Evolutionary conservation across 2,329 filamentous ascomycete genomes (phyloP), one percentile per base, ranked within the genome.

Genomic region (Aureobasidium pullulans): DNA sequence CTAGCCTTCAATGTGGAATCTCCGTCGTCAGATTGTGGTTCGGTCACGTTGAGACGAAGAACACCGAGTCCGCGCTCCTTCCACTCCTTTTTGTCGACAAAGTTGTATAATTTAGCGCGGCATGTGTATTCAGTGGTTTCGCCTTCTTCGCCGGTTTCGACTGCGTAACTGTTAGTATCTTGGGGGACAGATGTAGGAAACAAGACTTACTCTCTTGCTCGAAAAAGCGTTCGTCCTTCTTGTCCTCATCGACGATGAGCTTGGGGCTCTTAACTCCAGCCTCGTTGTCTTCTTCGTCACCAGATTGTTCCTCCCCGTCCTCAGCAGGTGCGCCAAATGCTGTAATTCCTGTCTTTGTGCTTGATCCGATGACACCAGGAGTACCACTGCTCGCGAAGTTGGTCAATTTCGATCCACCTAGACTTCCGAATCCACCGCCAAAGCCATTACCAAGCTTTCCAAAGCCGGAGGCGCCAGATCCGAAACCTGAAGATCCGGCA

Each of bases 61-160:
- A 87, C 87, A 46, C 92, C 92, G 4, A 86, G 81, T 11, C 92
- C 92, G 56, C 92, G 85, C 75, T 97, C 93, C 72, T 93, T 93
- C 93, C 93, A 97, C 48, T 85, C 85, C 58, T 82, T 82, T 64
- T 74, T 74, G 23, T 56, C 57, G 64, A 88, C 84, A 67, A 94
- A 88, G 60, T 87, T 82, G 76, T 90, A 97, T 61, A 97, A 83
- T 73, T 95, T 96, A 19, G 90, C 88, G 64, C 92, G 86, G 61
- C 88, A 84, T 46, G 84, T 82, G 69, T 93, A 83, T 50, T 90
- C 76, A 1, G 88, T 93, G 19, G 80, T 79, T 71, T 97, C 93
- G 50, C 85, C 85, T 67, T 91, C 85, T 74, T 97, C 93, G 59
- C 93, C 93, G 54, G 94, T 93, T 70, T 96, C 88, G 43, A 93